These are phyloP conservation scores for Amylostereum areolatum DNA, from an alignment of 1,284 basidiomycete species.

Conservation along the genomic window DNA sequence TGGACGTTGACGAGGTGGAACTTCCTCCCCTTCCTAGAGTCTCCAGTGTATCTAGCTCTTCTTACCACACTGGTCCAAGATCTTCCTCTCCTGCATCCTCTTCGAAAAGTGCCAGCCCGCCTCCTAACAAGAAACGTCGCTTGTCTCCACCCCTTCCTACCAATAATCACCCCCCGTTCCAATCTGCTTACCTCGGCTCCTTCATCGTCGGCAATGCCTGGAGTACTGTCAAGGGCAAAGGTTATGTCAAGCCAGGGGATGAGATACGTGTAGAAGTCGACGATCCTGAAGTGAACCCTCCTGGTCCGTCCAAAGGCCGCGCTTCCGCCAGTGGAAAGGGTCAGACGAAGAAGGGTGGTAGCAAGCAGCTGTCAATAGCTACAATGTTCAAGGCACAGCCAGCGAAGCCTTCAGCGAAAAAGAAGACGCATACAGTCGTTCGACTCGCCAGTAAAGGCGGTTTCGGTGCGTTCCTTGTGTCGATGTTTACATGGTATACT, in stretches of 20 bases:
- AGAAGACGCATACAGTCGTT: constrained; percentile 61
- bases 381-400: constrained; percentile 59
- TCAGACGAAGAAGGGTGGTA: constrained; percentile 32
- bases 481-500: neutral
- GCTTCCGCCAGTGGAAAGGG: constrained; percentile 16
- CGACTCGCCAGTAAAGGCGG: constrained; percentile 59
- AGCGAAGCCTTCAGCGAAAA: constrained; percentile 37
- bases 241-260: constrained; percentile 65
- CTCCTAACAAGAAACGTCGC: constrained; percentile 45
- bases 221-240: constrained; percentile 71
- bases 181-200: constrained; percentile 53
- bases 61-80: constrained; percentile 21
- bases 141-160: constrained; percentile 21
- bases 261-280: constrained; percentile 53
- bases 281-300: constrained; percentile 26
- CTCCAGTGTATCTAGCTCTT: constrained; percentile 35
- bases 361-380: constrained; percentile 60
- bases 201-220: constrained; percentile 73
- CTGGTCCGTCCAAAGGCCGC: constrained; percentile 13
- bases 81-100: constrained; percentile 22
- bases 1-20: too few relatives aligned
- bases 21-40: constrained; percentile 23
- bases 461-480: constrained; percentile 41
- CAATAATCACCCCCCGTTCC: constrained; percentile 6
- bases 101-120: neutral